A percentile compares a stretch with the other conserved stretches of the same genome.
Evolutionary conservation across 129 eudicot genomes (phyloP).

Genomic region (Chrysanthemum seticuspe): DNA sequence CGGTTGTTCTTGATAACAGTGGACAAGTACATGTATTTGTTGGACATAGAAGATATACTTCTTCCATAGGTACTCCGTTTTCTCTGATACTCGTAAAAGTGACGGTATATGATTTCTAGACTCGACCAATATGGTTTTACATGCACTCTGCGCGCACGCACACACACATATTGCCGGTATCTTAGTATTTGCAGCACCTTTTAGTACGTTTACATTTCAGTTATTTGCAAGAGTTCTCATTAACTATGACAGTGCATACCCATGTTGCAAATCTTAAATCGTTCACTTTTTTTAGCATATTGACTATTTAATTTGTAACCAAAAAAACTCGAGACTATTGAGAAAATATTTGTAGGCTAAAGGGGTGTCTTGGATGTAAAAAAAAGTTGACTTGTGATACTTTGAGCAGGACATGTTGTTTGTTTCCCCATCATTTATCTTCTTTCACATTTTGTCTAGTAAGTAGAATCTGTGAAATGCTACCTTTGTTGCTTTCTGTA

Average conservation of each 20-base stretch:
- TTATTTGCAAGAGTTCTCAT: too few relatives aligned
- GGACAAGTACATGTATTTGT: neutral
- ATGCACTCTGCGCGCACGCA: neutral
- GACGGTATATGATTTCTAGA: neutral
- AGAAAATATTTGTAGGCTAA: conserved; percentile 11
- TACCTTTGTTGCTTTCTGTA: conserved; percentile 20
- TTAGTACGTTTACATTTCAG: neutral
- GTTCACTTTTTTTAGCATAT: too few relatives aligned
- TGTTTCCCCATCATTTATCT: conserved; percentile 10
- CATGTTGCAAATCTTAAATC: too few relatives aligned
- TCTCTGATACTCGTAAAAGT: neutral
- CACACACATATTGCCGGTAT: neutral
- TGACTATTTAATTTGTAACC: too few relatives aligned
- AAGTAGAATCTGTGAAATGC: conserved; percentile 7
- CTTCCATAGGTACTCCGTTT: neutral
- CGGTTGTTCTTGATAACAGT: conserved; percentile 13
- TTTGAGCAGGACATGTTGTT: conserved; percentile 18
- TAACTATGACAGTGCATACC: too few relatives aligned
- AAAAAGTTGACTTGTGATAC: conserved; percentile 13
- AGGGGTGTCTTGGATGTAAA: conserved; percentile 11
- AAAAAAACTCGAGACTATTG: neutral
- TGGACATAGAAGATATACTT: neutral
- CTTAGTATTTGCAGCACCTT: neutral
- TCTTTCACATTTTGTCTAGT: conserved; percentile 9
- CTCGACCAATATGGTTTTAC: conserved; percentile 7